Evolutionary conservation across 345 rosid genomes (phyloP), one percentile per base, ranked within the genome.

Genomic region (Boechera stricta): DNA sequence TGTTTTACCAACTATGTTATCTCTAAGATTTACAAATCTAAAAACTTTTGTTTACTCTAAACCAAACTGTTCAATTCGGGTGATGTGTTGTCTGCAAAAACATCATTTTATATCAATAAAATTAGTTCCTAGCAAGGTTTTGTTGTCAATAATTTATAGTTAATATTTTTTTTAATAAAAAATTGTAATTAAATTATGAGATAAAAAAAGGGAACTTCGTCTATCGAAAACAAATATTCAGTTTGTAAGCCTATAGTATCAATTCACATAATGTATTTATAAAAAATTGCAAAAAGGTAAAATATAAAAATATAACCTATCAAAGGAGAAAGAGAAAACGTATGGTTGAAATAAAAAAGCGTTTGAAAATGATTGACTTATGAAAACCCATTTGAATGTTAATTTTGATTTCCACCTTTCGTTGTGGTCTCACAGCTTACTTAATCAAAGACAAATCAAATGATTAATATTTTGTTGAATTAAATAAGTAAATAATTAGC

Each of bases 331-430:
- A 76, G 47, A 51, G 18, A 61, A 39, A 75, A 31, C 13, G 68
- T 58, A 48, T 49, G 73, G 79, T 75, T 16, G 10, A 13, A 29
- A 67, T 38, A 16, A 38, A 58, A 67, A 75, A 54, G 79, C 12
- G 68, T 49, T 28, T 59, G 67, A 60, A 68, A 56, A 75, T 47
- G 69, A 67, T 67, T 47, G 78, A 75, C 41, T 72, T 16, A 28
- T 8, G 28, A 75, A 66, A 66, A 28, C 61, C 79, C 73, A 58
- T 59, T 75, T 11, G 63, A 32, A 75, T 29, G n/a, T 47, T 74
- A 55, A 55, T 56, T 24, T 4, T 65, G 35, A 15, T 65, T 56
- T 5, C 49, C 58, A 74, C 72, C 72, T 60, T 52, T 60, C 18
- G 6, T 68, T 49, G 33, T 59, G 54, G 74, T 31, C 69, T 75